Evolutionary conservation across 345 rosid species (phyloP).

Genomic region (Erucastrum elatum): DNA sequence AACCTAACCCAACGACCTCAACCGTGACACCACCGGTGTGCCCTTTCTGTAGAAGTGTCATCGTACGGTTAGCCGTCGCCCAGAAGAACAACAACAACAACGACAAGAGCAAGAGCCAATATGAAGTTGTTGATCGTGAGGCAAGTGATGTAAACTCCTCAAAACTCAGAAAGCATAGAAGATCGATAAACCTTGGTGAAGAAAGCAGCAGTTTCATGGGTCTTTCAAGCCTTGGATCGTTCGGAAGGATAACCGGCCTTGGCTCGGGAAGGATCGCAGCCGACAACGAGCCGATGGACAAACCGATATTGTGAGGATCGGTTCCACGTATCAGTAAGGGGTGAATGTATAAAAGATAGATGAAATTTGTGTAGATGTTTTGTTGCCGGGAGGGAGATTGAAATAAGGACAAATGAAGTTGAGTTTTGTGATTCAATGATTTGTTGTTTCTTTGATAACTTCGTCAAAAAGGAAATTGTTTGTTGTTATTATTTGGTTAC

Average conservation of each 20-base stretch:
- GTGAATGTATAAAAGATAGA: constrained; percentile 39
- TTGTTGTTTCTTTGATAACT: constrained; percentile 39
- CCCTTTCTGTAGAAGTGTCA: constrained; percentile 94
- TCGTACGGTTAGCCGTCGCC: constrained; percentile 63
- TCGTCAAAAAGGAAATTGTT: constrained; percentile 30
- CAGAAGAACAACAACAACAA: constrained; percentile 45
- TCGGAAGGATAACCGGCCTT: constrained; percentile 66
- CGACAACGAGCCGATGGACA: constrained; percentile 60
- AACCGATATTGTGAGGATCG: constrained; percentile 41
- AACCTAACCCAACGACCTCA: constrained; percentile 89
- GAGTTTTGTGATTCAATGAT: constrained; percentile 18
- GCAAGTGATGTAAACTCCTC: constrained; percentile 56
- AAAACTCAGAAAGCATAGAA: constrained; percentile 63
- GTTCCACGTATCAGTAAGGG: neutral
- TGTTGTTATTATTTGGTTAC: constrained; percentile 30
- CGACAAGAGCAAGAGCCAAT: constrained; percentile 43
- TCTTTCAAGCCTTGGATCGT: constrained; percentile 62
- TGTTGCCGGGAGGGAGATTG: constrained; percentile 22
- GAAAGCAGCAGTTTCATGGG: constrained; percentile 98
- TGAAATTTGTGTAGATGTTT: constrained; percentile 32
- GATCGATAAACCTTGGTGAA: constrained; percentile 69
- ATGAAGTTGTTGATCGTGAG: constrained; percentile 53
- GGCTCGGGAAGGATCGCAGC: constrained; percentile 74
- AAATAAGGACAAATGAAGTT: constrained; percentile 30
- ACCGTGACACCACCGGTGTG: constrained; percentile 71